Conservation (phyloP, 495 filamentous ascomycete species). For the Neurospora sp. region DNA sequence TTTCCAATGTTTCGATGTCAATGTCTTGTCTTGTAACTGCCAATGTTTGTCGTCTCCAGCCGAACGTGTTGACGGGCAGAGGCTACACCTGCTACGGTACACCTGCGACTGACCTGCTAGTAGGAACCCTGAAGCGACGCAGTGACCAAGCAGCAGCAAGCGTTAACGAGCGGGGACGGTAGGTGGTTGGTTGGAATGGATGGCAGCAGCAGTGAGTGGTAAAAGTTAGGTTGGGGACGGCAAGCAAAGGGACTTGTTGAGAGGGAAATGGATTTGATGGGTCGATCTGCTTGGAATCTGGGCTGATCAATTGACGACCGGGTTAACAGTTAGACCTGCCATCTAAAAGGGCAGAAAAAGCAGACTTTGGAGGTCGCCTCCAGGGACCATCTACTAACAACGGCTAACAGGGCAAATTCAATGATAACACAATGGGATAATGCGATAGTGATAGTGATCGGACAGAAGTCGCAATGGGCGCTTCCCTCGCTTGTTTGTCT, state of each 20-base stretch:
- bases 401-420: not conserved
- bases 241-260: not conserved
- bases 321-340: constrained; percentile 7
- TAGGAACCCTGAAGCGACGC: not conserved
- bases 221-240: not conserved
- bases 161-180: not conserved
- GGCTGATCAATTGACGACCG: constrained; percentile 18
- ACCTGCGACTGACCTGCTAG: not conserved
- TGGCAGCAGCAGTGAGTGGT: not conserved
- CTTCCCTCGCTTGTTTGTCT: not conserved
- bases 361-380: not conserved
- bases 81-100: not conserved
- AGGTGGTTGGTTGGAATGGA: not conserved
- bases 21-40: not conserved
- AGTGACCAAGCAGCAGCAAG: not conserved
- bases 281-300: constrained; percentile 25
- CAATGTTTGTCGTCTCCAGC: not conserved
- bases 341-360: not conserved
- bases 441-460: not conserved
- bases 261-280: constrained; percentile 9
- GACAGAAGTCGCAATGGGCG: not conserved
- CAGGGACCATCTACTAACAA: not conserved
- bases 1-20: not conserved
- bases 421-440: not conserved
- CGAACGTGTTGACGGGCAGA: not conserved